These are phyloP conservation scores for Termitomyces sp. DNA, from an alignment of 768 basidiomycete species.

Conservation along the genomic window DNA sequence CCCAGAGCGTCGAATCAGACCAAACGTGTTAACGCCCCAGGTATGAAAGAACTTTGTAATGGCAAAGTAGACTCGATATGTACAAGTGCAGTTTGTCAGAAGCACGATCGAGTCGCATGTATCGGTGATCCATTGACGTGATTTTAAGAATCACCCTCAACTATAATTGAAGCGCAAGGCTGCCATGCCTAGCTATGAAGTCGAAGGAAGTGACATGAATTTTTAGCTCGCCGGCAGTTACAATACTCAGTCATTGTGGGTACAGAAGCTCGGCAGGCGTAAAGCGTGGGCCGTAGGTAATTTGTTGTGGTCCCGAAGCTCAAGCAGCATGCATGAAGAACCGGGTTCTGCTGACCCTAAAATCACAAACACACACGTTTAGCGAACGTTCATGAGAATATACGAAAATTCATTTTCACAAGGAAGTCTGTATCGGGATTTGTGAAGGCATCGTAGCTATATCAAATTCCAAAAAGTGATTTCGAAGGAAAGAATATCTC, in stretches of 20 bases:
- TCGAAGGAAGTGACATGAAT: not conserved
- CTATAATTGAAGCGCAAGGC: constrained; percentile 1
- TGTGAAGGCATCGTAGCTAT: not conserved
- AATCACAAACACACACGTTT: not conserved
- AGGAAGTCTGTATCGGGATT: not conserved
- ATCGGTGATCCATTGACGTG: constrained; percentile 3
- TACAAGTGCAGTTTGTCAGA: not conserved
- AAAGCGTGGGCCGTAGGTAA: not conserved
- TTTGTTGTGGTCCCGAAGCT: not conserved
- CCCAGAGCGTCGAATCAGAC: not conserved
- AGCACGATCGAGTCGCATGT: constrained; percentile 1
- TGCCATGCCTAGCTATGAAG: not conserved
- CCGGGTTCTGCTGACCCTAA: not conserved
- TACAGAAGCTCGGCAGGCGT: not conserved
- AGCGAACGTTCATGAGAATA: not conserved
- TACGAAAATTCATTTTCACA: not conserved
- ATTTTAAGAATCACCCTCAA: constrained; percentile 1
- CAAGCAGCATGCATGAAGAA: not conserved
- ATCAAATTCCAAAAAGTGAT: not conserved
- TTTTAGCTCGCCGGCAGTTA: no score
- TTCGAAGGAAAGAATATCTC: not conserved
- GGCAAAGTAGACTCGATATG: constrained; percentile 1
- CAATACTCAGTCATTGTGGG: not conserved
- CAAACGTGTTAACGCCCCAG: not conserved
- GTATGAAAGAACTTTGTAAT: not conserved